A percentile compares a stretch with the other conserved stretches of the same genome.
Conservation (phyloP, 1,139 yeast genomes). For the Saccharomyces hybrid region DNA sequence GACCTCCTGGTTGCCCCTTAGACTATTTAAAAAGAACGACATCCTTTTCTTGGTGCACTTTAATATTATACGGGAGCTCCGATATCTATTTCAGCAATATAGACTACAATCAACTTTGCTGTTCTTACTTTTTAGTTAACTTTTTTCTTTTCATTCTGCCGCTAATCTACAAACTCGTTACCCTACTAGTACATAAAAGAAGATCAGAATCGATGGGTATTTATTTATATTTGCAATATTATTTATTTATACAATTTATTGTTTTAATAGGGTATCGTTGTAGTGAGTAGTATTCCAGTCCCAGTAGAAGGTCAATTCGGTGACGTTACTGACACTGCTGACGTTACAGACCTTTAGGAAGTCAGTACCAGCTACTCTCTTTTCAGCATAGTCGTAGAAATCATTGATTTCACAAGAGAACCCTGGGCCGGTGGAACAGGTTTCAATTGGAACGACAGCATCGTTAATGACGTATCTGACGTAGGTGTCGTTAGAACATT, state of each 20-base stretch:
- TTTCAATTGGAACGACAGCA: conserved; percentile 49
- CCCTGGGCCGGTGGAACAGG: conserved; percentile 53
- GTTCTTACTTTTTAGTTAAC: not conserved
- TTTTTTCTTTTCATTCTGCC: not conserved
- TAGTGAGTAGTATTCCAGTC: conserved; percentile 16
- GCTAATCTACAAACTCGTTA: not conserved
- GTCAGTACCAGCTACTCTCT: conserved; percentile 32
- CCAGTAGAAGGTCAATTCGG: conserved; percentile 27
- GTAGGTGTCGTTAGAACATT: conserved; percentile 33
- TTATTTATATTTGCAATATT: not conserved
- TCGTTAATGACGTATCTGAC: conserved; percentile 52
- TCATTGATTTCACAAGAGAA: conserved; percentile 45
- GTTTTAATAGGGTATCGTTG: not conserved
- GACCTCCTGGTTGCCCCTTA: conserved; percentile 39
- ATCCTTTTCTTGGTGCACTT: conserved; percentile 29
- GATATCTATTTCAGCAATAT: too few relatives aligned
- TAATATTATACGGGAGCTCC: not conserved
- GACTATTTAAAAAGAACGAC: conserved; percentile 54
- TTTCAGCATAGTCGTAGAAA: conserved; percentile 33
- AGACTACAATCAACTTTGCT: too few relatives aligned
- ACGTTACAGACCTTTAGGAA: conserved; percentile 34
- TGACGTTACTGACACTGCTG: conserved; percentile 14
- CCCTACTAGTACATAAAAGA: not conserved
- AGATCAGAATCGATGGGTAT: not conserved
- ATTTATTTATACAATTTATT: not conserved